A percentile compares a stretch with the other conserved stretches of the same genome.
Conservation (phyloP, 495 filamentous ascomycete species). For the Lindgomyces ingoldianus region DNA sequence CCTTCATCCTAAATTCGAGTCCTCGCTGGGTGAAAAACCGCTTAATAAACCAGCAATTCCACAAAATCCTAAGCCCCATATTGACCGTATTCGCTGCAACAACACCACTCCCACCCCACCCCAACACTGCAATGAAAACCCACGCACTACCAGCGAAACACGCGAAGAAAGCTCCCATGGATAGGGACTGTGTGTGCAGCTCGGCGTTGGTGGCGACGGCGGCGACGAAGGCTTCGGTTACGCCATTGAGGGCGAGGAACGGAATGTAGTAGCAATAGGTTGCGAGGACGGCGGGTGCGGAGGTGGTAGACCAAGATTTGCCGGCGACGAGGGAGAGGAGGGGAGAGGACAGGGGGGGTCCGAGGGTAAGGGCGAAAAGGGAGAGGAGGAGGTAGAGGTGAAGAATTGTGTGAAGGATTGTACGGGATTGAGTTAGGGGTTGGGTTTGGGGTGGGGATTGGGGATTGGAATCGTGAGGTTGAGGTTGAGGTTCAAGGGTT, state of each 20-base stretch:
- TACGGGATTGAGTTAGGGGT: constrained; percentile 44
- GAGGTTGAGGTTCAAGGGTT: not conserved
- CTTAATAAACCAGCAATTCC: constrained; percentile 72
- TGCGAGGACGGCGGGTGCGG: constrained; percentile 68
- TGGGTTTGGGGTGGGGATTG: not conserved
- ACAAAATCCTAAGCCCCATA: constrained; percentile 78
- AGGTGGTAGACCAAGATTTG: constrained; percentile 63
- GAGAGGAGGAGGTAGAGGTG: constrained; percentile 68
- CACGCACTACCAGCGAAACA: constrained; percentile 73
- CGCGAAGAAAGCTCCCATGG: constrained; percentile 77
- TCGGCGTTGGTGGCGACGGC: constrained; percentile 72
- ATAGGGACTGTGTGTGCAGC: constrained; percentile 71
- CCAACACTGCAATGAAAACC: constrained; percentile 63
- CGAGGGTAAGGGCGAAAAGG: constrained; percentile 63
- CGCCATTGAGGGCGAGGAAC: constrained; percentile 85
- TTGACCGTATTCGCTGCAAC: constrained; percentile 85
- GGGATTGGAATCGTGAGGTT: not conserved
- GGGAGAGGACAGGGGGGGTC: constrained; percentile 69
- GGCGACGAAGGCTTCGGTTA: constrained; percentile 88
- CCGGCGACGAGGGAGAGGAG: constrained; percentile 75
- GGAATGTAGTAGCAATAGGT: constrained; percentile 91
- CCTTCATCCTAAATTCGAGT: not conserved
- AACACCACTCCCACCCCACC: constrained; percentile 73
- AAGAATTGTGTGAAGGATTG: constrained; percentile 56
- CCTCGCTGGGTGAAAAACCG: constrained; percentile 55